Evolutionary conservation across 495 filamentous ascomycete genomes (phyloP).

Genomic region (Neurospora africana): DNA sequence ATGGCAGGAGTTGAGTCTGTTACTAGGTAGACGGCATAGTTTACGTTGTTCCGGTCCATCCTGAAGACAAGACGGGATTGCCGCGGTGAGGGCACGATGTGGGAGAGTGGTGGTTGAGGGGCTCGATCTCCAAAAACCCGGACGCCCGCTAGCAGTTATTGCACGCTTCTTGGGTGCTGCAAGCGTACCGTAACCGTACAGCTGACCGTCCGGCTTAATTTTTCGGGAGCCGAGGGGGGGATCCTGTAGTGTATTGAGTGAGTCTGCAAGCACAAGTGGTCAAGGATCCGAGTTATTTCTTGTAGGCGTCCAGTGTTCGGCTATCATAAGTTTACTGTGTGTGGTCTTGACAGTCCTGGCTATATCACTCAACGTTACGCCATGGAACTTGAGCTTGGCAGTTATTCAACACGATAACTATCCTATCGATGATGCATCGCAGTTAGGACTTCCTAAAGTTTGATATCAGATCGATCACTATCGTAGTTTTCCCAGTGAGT

Average conservation of each 20-base stretch:
- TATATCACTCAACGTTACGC: background rate
- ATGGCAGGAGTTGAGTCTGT: constrained; percentile 82
- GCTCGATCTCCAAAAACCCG: background rate
- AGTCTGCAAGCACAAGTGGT: background rate
- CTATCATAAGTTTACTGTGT: background rate
- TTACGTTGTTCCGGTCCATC: constrained; percentile 24
- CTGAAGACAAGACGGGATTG: background rate
- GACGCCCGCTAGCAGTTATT: background rate
- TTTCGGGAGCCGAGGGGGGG: background rate
- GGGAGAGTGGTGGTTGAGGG: background rate
- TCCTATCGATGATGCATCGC: background rate
- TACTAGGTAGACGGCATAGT: constrained; percentile 72
- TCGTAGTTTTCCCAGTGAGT: background rate
- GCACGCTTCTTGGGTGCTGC: background rate
- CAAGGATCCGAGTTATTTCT: background rate
- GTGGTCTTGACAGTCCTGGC: background rate
- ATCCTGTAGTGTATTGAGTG: background rate
- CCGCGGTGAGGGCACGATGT: background rate
- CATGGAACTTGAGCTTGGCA: background rate
- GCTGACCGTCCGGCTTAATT: background rate
- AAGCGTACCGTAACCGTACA: background rate
- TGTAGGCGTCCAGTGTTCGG: background rate
- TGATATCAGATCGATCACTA: background rate
- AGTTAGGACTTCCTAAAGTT: background rate
- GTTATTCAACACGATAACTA: background rate